Percentiles rank a stretch among this genome's conserved stretches.
phyloP scores from a whole-genome alignment of 2,329 filamentous ascomycete genomes.

The Penicillium janthinellum region DNA sequence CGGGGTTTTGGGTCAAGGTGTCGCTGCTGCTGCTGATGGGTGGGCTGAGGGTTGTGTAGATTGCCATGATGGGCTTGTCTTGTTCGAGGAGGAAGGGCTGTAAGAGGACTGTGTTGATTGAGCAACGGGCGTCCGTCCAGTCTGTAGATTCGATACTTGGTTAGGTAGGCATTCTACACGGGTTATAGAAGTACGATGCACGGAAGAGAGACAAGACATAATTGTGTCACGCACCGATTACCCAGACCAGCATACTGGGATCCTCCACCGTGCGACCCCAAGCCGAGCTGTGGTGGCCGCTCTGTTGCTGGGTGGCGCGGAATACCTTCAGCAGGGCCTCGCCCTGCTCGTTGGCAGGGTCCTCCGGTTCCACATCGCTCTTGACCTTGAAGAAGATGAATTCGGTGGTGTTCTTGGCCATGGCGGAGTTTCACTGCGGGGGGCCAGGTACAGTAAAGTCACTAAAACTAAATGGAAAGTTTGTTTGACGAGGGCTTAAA shows the following conservation, averaged over 20 bases:
- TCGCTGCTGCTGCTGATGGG: conserved; percentile 26
- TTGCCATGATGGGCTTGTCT: conserved; percentile 21
- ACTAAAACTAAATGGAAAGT: background rate
- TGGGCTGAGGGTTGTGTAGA: conserved; percentile 38
- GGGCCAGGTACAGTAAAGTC: background rate
- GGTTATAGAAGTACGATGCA: background rate
- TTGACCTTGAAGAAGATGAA: conserved; percentile 43
- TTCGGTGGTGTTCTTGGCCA: conserved; percentile 35
- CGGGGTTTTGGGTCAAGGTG: conserved; percentile 42
- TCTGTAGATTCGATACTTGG: conserved; percentile 21
- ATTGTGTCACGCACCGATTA: conserved; percentile 33
- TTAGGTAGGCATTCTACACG: background rate
- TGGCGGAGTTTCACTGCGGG: conserved; percentile 11
- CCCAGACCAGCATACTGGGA: conserved; percentile 39
- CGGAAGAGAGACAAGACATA: background rate
- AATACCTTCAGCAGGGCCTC: conserved; percentile 32
- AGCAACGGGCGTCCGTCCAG: conserved; percentile 36
- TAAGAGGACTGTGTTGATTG: conserved; percentile 22
- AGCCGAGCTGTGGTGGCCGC: conserved; percentile 36
- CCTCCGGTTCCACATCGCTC: conserved; percentile 41
- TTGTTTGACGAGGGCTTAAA: background rate
- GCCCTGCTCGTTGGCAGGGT: conserved; percentile 38
- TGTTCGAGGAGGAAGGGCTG: conserved; percentile 29
- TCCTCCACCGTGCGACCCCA: conserved; percentile 45
- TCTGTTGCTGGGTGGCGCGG: conserved; percentile 34